Conservation (phyloP, 257 asterid genomes). For the Gynochthodes officinalis region DNA sequence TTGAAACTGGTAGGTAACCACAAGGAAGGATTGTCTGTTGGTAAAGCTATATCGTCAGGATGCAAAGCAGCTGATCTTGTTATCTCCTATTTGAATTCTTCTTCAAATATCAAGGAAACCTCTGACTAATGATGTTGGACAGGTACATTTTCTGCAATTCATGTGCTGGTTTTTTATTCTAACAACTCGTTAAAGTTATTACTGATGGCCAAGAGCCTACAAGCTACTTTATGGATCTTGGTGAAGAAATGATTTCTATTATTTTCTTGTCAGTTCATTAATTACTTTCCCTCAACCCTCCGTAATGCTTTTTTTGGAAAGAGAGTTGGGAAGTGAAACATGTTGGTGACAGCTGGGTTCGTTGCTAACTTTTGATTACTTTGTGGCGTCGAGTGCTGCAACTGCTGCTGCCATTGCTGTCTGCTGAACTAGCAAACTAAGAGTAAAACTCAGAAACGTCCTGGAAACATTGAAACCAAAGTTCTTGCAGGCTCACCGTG, state of each 20-base stretch:
- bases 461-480: too few species aligned
- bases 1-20: conserved; percentile 66
- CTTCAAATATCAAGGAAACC: conserved; percentile 19
- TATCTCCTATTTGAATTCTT: conserved; percentile 65
- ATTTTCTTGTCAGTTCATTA: not conserved
- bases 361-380: too few species aligned
- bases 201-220: not conserved
- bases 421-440: too few species aligned
- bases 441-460: too few species aligned
- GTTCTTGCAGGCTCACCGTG: too few species aligned
- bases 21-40: conserved; percentile 89
- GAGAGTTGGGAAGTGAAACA: too few species aligned
- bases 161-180: not conserved
- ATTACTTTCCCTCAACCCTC: not conserved
- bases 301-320: not conserved
- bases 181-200: too few species aligned
- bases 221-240: not conserved
- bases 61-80: conserved; percentile 89
- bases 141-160: not conserved
- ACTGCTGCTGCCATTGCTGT: too few species aligned
- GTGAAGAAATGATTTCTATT: not conserved
- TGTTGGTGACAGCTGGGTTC: too few species aligned
- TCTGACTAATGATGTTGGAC: conserved; percentile 2
- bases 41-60: conserved; percentile 82
- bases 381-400: too few species aligned